phyloP scores from a whole-genome alignment of 208 protist species.

The Acanthamoeba divionensis region DNA sequence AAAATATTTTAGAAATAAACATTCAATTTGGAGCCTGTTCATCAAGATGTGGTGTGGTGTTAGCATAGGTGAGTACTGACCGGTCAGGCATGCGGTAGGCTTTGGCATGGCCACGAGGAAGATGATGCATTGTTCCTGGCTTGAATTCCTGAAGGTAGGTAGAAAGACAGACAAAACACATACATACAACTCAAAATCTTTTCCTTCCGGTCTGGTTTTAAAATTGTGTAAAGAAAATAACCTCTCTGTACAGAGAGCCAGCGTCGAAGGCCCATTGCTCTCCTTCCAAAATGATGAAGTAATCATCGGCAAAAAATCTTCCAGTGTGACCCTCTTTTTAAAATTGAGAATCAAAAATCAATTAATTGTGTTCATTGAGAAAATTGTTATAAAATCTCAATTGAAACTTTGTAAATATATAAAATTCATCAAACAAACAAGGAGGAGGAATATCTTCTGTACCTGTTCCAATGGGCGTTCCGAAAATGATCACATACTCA shows the following conservation, averaged over 20 bases:
- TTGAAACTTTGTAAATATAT: no score
- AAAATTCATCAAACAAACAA: no score
- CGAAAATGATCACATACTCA: slow-evolving; percentile 72
- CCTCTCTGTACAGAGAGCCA: slow-evolving; percentile 25
- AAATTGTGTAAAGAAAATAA: neutral
- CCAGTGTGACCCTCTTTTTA: slow-evolving; percentile 68
- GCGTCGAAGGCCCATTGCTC: slow-evolving; percentile 58
- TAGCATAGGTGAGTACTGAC: no score
- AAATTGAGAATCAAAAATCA: no score
- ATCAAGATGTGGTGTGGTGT: neutral
- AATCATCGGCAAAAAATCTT: slow-evolving; percentile 64
- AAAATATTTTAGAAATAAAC: no score
- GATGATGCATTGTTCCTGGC: slow-evolving; percentile 60
- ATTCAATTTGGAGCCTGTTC: neutral
- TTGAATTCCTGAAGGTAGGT: slow-evolving; percentile 30
- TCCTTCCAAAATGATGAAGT: slow-evolving; percentile 66
- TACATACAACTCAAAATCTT: no score
- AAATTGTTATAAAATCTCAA: no score
- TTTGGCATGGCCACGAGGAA: slow-evolving; percentile 44
- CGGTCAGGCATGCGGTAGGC: slow-evolving; percentile 62
- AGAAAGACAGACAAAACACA: neutral
- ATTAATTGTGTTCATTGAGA: no score
- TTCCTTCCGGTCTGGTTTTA: neutral
- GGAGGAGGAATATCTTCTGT: no score
- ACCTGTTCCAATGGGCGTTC: slow-evolving; percentile 61